Percentiles rank a stretch among this genome's conserved stretches.
Evolutionary conservation across 148 eudicot genomes (phyloP).

Genomic region (Pharnaceum exiguum): DNA sequence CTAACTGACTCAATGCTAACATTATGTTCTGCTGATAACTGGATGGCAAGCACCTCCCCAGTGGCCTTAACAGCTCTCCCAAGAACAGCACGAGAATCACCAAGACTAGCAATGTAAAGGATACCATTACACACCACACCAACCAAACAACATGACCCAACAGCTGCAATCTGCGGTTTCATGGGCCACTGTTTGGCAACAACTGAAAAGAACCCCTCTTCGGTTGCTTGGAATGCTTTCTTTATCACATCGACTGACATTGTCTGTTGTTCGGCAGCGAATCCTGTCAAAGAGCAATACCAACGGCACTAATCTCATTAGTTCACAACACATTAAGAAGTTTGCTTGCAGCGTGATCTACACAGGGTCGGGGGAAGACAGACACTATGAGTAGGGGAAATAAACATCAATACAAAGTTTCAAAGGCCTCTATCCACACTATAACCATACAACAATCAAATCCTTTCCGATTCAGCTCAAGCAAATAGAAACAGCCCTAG

Average conservation of each 20-base stretch:
- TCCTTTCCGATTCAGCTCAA: neutral
- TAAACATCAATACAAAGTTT: too few relatives aligned
- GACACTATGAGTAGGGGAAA: too few relatives aligned
- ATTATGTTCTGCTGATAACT: slow-evolving; percentile 73
- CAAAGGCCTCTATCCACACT: too few relatives aligned
- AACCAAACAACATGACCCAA: slow-evolving; percentile 80
- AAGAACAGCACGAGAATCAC: slow-evolving; percentile 79
- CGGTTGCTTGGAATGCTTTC: slow-evolving; percentile 81
- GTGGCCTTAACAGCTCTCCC: slow-evolving; percentile 67
- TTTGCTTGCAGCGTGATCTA: too few relatives aligned
- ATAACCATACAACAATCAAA: too few relatives aligned
- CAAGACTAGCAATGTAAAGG: slow-evolving; percentile 67
- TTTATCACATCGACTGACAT: slow-evolving; percentile 70
- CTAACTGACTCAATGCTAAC: slow-evolving; percentile 72
- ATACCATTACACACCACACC: slow-evolving; percentile 63
- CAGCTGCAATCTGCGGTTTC: slow-evolving; percentile 82
- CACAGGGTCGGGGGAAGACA: too few relatives aligned
- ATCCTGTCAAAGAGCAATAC: too few relatives aligned
- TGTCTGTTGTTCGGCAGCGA: slow-evolving; percentile 61
- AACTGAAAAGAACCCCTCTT: slow-evolving; percentile 72
- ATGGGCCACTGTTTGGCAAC: slow-evolving; percentile 71
- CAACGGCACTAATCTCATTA: neutral
- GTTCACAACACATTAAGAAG: too few relatives aligned
- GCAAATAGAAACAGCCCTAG: neutral
- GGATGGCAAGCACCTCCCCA: slow-evolving; percentile 67